phyloP scores from a whole-genome alignment of 768 basidiomycete species.

The Podaxis mareebaensis region DNA sequence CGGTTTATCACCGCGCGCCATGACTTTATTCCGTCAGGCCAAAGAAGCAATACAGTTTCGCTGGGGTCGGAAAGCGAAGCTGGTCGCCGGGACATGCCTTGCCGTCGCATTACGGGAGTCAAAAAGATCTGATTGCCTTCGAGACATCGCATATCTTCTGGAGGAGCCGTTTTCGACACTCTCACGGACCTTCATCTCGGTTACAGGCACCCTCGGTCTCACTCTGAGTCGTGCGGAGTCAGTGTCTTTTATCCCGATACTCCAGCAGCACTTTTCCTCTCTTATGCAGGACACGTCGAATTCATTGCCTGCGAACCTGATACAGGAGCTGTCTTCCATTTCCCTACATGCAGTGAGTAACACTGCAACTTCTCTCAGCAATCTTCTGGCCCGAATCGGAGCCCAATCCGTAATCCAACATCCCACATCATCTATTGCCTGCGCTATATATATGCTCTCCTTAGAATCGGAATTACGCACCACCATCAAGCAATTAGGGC shows the following conservation, averaged over 20 bases:
- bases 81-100: conserved; percentile 67
- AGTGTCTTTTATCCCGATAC: conserved; percentile 53
- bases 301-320: conserved; percentile 33
- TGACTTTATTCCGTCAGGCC: conserved; percentile 66
- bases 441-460: conserved; percentile 68
- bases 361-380: conserved; percentile 47
- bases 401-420: conserved; percentile 32
- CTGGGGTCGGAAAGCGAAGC: conserved; percentile 76
- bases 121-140: conserved; percentile 64
- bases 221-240: conserved; percentile 58
- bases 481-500: conserved; percentile 51
- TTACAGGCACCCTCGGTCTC: conserved; percentile 54
- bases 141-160: conserved; percentile 68
- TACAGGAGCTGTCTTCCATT: conserved; percentile 39
- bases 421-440: conserved; percentile 53
- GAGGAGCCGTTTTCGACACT: conserved; percentile 52
- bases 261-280: conserved; percentile 54
- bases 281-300: conserved; percentile 30
- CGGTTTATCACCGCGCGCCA: conserved; percentile 66
- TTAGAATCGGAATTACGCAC: conserved; percentile 65
- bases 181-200: conserved; percentile 54
- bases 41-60: conserved; percentile 58
- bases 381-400: conserved; percentile 39
- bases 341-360: conserved; percentile 43
- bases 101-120: conserved; percentile 73